Evolutionary conservation across 108 stramenopile species (phyloP).

Genomic region (Stephanodiscus minutulus): DNA sequence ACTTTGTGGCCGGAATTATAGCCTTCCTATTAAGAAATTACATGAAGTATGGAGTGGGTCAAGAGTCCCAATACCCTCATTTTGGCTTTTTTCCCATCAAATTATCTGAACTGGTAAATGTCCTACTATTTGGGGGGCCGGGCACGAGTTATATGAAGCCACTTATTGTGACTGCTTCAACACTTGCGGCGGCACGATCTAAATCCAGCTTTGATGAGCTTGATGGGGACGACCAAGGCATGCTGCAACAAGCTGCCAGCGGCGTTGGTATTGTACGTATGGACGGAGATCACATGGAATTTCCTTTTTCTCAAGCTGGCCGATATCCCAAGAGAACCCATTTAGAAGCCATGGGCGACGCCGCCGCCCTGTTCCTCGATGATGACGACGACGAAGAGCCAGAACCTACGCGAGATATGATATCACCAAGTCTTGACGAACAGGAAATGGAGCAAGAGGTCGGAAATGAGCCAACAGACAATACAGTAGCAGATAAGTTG

Average conservation of each 20-base stretch:
- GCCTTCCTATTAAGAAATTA: conserved; percentile 56
- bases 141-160: conserved; percentile 49
- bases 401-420: not conserved
- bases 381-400: conserved; percentile 32
- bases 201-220: not conserved
- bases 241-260: conserved; percentile 7
- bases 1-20: conserved; percentile 52
- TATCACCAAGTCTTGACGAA: not conserved
- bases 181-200: not conserved
- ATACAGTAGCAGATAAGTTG: not conserved
- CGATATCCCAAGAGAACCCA: conserved; percentile 73
- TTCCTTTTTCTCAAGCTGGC: conserved; percentile 79
- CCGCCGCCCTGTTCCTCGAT: conserved; percentile 38
- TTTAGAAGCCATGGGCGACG: conserved; percentile 60
- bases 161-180: not conserved
- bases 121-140: conserved; percentile 54
- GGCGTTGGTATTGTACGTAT: conserved; percentile 24
- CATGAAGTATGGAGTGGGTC: conserved; percentile 49
- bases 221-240: not conserved
- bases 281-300: conserved; percentile 72
- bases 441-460: conserved; percentile 5
- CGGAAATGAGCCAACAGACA: not conserved
- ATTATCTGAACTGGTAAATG: conserved; percentile 53
- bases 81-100: conserved; percentile 62
- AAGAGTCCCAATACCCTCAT: conserved; percentile 20